A percentile compares a stretch with the other conserved stretches of the same genome.
These are phyloP conservation scores for Solanum etuberosum DNA, from an alignment of 257 asterid species.

Conservation along the genomic window DNA sequence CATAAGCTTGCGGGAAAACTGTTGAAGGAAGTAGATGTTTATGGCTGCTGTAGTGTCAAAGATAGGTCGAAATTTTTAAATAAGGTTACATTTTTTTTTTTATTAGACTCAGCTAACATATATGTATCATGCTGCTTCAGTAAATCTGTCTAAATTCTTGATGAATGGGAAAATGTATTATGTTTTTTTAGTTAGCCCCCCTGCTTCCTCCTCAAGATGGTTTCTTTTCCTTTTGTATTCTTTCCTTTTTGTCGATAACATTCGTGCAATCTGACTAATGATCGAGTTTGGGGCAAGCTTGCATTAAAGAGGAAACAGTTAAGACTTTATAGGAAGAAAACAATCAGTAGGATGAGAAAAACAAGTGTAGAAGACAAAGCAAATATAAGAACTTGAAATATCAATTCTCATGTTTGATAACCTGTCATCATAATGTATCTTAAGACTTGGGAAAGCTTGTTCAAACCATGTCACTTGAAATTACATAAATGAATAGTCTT, in stretches of 20 bases:
- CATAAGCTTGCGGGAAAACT: slow-evolving; percentile 51
- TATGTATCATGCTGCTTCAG: neutral
- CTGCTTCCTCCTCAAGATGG: neutral
- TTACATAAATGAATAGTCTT: neutral
- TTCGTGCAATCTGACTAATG: neutral
- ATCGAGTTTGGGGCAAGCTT: neutral
- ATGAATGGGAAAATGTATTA: neutral
- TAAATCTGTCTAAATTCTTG: neutral
- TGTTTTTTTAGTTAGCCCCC: neutral
- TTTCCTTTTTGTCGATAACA: neutral
- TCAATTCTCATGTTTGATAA: neutral
- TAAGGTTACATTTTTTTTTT: slow-evolving; percentile 7
- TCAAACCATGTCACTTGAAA: neutral
- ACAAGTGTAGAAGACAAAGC: neutral
- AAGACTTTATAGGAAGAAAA: neutral
- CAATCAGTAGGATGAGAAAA: neutral
- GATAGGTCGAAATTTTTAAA: slow-evolving; percentile 14
- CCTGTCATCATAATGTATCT: neutral
- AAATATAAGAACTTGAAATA: neutral
- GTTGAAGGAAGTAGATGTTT: slow-evolving; percentile 47
- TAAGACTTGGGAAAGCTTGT: neutral
- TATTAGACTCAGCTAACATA: neutral
- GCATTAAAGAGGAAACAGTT: neutral
- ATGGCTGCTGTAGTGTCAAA: slow-evolving; percentile 22
- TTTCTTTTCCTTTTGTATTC: neutral